phyloP scores from a whole-genome alignment of 345 rosid genomes.

The Bretschneidera sinensis region DNA sequence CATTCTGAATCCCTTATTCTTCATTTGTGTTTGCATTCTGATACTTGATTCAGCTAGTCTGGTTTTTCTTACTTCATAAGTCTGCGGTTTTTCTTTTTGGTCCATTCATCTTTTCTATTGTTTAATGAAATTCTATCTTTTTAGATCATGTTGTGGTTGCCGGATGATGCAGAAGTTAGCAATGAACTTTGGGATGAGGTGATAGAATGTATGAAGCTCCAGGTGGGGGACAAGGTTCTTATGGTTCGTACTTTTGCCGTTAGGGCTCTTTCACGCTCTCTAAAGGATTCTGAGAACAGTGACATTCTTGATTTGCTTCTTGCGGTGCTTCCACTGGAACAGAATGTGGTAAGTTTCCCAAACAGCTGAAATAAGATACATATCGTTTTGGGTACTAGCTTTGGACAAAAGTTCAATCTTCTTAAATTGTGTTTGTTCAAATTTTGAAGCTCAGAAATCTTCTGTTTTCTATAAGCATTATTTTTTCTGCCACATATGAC shows the following conservation, averaged over 20 bases:
- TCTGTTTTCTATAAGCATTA: background rate
- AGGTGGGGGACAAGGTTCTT: conserved; percentile 70
- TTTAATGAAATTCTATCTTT: conserved; percentile 12
- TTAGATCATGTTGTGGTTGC: conserved; percentile 74
- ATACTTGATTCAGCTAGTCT: background rate
- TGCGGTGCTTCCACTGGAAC: conserved; percentile 64
- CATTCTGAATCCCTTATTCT: background rate
- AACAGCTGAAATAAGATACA: background rate
- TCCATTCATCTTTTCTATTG: background rate
- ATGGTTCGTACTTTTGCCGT: conserved; percentile 70
- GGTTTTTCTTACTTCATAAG: background rate
- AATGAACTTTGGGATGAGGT: conserved; percentile 81
- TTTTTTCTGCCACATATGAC: background rate
- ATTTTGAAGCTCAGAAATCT: background rate
- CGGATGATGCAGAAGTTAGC: conserved; percentile 82
- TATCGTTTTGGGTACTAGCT: background rate
- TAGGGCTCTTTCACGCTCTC: conserved; percentile 89
- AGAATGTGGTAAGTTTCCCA: conserved; percentile 53
- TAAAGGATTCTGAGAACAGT: conserved; percentile 67
- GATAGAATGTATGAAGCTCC: conserved; percentile 66
- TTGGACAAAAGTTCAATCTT: background rate
- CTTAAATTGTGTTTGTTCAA: background rate
- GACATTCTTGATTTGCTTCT: conserved; percentile 84
- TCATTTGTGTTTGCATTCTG: background rate
- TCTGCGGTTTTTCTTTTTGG: background rate